These are phyloP conservation scores for Colletotrichum tropicicola DNA, from an alignment of 2,329 filamentous ascomycete species.

Conservation along the genomic window DNA sequence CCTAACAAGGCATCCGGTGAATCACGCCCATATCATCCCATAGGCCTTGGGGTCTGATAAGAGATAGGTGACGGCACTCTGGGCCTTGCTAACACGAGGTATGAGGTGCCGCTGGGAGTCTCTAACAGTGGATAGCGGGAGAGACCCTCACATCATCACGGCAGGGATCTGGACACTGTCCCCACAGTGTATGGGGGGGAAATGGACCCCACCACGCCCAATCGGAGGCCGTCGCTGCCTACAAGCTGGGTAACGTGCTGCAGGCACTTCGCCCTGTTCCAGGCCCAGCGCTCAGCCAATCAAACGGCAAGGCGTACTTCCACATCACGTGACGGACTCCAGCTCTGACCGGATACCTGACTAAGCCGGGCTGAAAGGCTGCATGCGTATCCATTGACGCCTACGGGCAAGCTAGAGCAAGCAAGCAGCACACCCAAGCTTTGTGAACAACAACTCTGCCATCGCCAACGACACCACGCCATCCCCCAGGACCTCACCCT, in stretches of 20 bases:
- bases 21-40: slow-evolving; percentile 29
- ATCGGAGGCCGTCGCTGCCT: slow-evolving; percentile 22
- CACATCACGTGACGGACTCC: not conserved
- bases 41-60: slow-evolving; percentile 23
- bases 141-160: slow-evolving; percentile 29
- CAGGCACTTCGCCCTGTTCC: slow-evolving; percentile 26
- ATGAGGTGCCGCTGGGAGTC: not conserved
- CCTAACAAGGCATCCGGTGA: slow-evolving; percentile 28
- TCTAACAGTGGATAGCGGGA: slow-evolving; percentile 30
- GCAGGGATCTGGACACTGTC: slow-evolving; percentile 16
- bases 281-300: slow-evolving; percentile 11
- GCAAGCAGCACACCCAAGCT: not conserved
- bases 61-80: slow-evolving; percentile 24
- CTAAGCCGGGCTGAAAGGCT: slow-evolving; percentile 31
- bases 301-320: not conserved
- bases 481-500: not conserved
- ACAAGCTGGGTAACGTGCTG: slow-evolving; percentile 6
- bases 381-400: slow-evolving; percentile 34
- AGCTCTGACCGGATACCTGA: slow-evolving; percentile 13
- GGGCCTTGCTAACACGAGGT: slow-evolving; percentile 2
- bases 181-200: slow-evolving; percentile 16
- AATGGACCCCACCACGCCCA: not conserved
- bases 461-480: slow-evolving; percentile 10
- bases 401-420: slow-evolving; percentile 26
- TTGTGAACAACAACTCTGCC: slow-evolving; percentile 12